A percentile compares a stretch with the other conserved stretches of the same genome.
These are phyloP conservation scores for Phytophthora quininea DNA, from an alignment of 352 stramenopile genomes.

Conservation along the genomic window DNA sequence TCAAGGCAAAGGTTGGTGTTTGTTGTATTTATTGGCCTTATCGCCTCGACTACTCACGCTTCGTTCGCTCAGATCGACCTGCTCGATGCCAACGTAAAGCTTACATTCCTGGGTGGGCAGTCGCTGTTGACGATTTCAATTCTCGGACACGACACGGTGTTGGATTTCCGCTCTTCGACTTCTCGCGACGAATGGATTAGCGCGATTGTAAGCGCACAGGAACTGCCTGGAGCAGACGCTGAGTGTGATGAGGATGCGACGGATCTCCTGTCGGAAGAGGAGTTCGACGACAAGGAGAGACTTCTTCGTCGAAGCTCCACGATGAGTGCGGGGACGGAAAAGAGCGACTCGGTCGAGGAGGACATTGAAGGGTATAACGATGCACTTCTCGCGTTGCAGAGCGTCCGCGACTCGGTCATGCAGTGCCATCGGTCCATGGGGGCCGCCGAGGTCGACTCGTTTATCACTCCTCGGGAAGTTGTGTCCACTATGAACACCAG, in stretches of 20 bases:
- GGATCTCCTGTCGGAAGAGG: conserved; percentile 50
- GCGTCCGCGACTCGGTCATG: conserved; percentile 71
- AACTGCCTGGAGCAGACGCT: conserved; percentile 34
- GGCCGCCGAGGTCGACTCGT: conserved; percentile 33
- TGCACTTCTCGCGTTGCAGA: conserved; percentile 59
- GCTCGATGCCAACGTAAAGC: conserved; percentile 50
- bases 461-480: conserved; percentile 13
- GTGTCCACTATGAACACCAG: conserved; percentile 9
- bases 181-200: conserved; percentile 69
- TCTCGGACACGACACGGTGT: conserved; percentile 46
- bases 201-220: conserved; percentile 60
- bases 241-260: conserved; percentile 45
- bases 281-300: conserved; percentile 33
- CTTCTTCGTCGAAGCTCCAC: conserved; percentile 13
- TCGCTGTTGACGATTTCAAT: conserved; percentile 59
- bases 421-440: conserved; percentile 60
- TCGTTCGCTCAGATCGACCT: conserved; percentile 54
- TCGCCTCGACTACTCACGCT: neutral
- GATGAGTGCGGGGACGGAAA: conserved; percentile 24
- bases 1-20: conserved; percentile 65
- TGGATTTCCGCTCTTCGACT: conserved; percentile 54
- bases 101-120: conserved; percentile 70
- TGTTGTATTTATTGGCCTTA: neutral
- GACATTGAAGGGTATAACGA: conserved; percentile 55
- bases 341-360: conserved; percentile 29